Evolutionary conservation across 2,329 filamentous ascomycete genomes (phyloP).

Genomic region (Pochonia chlamydosporia): DNA sequence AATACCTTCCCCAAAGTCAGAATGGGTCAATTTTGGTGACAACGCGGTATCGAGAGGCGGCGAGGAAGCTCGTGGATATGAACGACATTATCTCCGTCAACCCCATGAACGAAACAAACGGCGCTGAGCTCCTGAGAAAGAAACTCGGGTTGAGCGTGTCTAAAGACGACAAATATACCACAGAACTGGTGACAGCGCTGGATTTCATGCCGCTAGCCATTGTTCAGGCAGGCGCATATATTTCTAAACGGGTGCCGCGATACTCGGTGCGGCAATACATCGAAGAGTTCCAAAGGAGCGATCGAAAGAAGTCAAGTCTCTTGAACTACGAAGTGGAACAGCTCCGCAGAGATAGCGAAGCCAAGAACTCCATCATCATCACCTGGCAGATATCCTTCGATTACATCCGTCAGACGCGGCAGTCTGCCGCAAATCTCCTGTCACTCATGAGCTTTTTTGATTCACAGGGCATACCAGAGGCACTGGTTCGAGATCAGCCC

Average conservation of each 20-base stretch:
- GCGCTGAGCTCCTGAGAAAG: background rate
- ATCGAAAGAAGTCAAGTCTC: background rate
- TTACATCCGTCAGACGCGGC: constrained; percentile 23
- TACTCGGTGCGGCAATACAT: background rate
- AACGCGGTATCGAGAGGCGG: too few species aligned
- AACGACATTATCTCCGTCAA: background rate
- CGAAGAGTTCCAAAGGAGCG: background rate
- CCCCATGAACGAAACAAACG: background rate
- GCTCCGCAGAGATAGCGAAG: background rate
- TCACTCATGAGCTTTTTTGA: constrained; percentile 43
- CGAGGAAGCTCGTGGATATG: background rate
- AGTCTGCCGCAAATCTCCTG: constrained; percentile 33
- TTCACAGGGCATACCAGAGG: constrained; percentile 31
- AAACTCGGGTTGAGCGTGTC: background rate
- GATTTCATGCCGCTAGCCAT: background rate
- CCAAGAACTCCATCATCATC: background rate
- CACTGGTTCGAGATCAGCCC: constrained; percentile 16
- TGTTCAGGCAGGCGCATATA: too few species aligned
- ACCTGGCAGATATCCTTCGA: too few species aligned
- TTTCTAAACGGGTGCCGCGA: background rate
- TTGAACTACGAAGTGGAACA: background rate
- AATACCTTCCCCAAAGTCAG: background rate
- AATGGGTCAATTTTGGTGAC: background rate
- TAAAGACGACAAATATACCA: background rate
- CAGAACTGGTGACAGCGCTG: background rate